Percentiles rank a stretch among this genome's conserved stretches.
Evolutionary conservation across 169 alveolate genomes (phyloP).

Genomic region (Cryptosporidium parvum): DNA sequence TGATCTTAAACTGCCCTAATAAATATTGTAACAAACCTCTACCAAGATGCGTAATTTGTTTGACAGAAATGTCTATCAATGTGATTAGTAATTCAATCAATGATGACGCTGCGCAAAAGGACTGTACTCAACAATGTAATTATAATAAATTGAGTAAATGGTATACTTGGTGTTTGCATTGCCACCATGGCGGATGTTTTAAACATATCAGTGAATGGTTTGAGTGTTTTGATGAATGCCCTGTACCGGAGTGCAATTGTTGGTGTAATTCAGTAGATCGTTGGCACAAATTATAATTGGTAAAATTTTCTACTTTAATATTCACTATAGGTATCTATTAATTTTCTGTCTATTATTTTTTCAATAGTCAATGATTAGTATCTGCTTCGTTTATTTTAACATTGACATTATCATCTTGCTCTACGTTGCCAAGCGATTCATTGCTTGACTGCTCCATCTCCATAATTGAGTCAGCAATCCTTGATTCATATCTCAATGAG

Average conservation of each 20-base stretch:
- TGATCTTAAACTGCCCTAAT: constrained; percentile 56
- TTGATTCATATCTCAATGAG: constrained; percentile 59
- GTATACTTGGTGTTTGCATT: constrained; percentile 71
- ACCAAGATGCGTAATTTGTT: constrained; percentile 65
- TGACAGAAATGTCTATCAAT: constrained; percentile 51
- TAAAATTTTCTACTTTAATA: neutral
- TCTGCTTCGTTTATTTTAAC: constrained; percentile 9
- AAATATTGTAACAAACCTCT: constrained; percentile 50
- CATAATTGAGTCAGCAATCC: constrained; percentile 57
- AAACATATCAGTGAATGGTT: constrained; percentile 71
- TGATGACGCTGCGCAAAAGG: neutral
- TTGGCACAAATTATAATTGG: constrained; percentile 1
- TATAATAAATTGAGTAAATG: constrained; percentile 9
- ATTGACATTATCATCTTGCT: constrained; percentile 2
- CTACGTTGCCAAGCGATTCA: constrained; percentile 27
- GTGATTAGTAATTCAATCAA: neutral
- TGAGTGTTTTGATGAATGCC: constrained; percentile 73
- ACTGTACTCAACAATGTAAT: neutral
- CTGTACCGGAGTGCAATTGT: constrained; percentile 69
- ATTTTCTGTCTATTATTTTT: neutral
- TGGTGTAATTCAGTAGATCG: constrained; percentile 61
- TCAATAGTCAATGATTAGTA: neutral
- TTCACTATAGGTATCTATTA: neutral
- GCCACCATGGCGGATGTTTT: constrained; percentile 75
- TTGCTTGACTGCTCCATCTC: constrained; percentile 47